phyloP scores from a whole-genome alignment of 768 basidiomycete species.

The Mycena albidolilacea region DNA sequence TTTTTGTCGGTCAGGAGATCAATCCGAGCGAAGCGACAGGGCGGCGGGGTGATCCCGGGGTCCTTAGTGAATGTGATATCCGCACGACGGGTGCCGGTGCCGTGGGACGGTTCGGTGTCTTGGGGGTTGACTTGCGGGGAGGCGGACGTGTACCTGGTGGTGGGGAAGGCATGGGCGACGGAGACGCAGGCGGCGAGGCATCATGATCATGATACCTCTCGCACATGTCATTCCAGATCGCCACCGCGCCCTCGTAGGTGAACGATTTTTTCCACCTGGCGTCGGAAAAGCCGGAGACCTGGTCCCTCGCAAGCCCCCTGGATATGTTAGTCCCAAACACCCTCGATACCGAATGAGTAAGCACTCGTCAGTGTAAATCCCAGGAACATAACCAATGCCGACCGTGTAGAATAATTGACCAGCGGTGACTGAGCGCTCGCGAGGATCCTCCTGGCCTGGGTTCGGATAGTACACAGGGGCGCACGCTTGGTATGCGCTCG shows the following conservation, averaged over 20 bases:
- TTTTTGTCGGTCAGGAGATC: not conserved
- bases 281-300: not conserved
- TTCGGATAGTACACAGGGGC: no score
- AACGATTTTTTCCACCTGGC: not conserved
- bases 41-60: not conserved
- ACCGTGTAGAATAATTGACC: no score
- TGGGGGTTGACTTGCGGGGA: no score
- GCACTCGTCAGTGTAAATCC: no score
- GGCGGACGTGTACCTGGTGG: no score
- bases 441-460: no score
- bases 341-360: no score
- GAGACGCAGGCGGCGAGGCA: not conserved
- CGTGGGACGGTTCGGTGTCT: not conserved
- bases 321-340: no score
- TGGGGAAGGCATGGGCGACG: not conserved
- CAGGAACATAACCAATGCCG: no score
- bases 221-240: not conserved
- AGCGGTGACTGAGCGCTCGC: no score
- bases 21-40: not conserved
- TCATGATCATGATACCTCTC: not conserved
- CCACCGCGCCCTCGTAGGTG: not conserved
- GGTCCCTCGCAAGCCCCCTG: constrained; percentile 1
- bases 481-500: no score
- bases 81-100: not conserved
- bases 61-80: not conserved